phyloP scores from a whole-genome alignment of 164 flowering plant genomes.

The Vitis rupestris region DNA sequence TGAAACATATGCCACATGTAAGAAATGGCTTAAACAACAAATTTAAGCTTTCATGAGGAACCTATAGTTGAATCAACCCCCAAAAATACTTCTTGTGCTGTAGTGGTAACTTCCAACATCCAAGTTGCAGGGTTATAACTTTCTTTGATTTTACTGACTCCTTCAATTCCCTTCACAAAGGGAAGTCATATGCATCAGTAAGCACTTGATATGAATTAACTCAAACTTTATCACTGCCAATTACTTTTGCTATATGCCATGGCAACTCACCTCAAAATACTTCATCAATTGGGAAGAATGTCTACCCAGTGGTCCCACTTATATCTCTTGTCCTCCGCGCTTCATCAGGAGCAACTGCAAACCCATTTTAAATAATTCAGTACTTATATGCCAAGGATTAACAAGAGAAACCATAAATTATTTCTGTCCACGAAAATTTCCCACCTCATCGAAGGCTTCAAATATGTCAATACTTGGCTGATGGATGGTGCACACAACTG shows the following conservation, averaged over 20 bases:
- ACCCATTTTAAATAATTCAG: background rate
- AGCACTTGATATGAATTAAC: too few relatives aligned
- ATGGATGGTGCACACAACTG: conserved; percentile 68
- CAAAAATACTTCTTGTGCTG: conserved; percentile 29
- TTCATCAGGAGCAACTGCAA: conserved; percentile 54
- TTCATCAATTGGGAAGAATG: conserved; percentile 41
- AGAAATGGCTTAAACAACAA: background rate
- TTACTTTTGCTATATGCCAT: background rate
- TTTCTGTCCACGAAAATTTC: background rate
- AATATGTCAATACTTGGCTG: conserved; percentile 72
- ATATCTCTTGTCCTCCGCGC: conserved; percentile 54
- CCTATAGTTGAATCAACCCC: conserved; percentile 17
- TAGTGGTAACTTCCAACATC: conserved; percentile 35
- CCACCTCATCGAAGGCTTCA: conserved; percentile 65
- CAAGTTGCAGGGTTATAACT: conserved; percentile 37
- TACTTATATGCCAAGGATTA: background rate
- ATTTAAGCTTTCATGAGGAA: background rate
- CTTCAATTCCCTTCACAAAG: conserved; percentile 20
- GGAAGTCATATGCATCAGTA: background rate
- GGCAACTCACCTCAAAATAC: conserved; percentile 47
- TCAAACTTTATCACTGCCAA: too few relatives aligned
- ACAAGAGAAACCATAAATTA: background rate
- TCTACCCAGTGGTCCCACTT: conserved; percentile 52
- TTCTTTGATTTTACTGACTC: conserved; percentile 29
- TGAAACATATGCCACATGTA: conserved; percentile 7